Percentiles rank a stretch among this genome's conserved stretches.
Conservation (phyloP, 306 rosid species). For the Quercus parvula region DNA sequence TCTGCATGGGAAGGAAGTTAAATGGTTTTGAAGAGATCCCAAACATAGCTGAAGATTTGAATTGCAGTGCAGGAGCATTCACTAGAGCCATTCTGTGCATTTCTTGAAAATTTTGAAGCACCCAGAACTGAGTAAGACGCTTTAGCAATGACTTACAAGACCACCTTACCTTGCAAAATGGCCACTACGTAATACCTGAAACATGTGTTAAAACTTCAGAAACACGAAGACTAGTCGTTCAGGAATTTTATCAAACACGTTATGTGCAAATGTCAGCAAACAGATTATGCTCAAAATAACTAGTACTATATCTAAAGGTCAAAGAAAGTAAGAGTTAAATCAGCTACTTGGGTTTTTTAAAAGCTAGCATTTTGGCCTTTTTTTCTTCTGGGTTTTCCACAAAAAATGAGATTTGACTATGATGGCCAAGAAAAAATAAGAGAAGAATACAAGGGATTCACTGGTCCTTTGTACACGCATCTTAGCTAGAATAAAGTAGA, state of each 20-base stretch:
- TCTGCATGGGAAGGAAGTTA: slow-evolving; percentile 34
- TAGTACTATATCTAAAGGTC: too few species aligned
- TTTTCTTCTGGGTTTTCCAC: too few species aligned
- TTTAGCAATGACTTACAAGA: neutral
- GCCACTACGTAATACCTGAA: neutral
- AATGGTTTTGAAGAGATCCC: slow-evolving; percentile 33
- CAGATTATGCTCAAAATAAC: neutral
- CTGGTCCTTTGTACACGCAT: neutral
- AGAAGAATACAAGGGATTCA: neutral
- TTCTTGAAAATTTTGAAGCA: neutral
- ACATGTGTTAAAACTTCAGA: neutral
- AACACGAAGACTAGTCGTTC: neutral
- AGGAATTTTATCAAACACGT: slow-evolving; percentile 48
- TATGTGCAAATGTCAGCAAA: slow-evolving; percentile 3
- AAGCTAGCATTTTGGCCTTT: too few species aligned
- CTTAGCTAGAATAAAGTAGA: neutral
- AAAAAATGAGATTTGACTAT: too few species aligned
- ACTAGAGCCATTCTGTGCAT: slow-evolving; percentile 34
- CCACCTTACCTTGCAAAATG: slow-evolving; percentile 8
- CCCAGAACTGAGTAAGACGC: neutral
- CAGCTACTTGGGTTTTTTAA: too few species aligned
- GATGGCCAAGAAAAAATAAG: too few species aligned
- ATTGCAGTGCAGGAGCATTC: slow-evolving; percentile 37
- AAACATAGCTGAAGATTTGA: slow-evolving; percentile 35
- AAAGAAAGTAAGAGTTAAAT: too few species aligned